Percentiles rank a stretch among this genome's conserved stretches.
phyloP scores from a whole-genome alignment of 768 basidiomycete genomes.

The Suillus paluster region DNA sequence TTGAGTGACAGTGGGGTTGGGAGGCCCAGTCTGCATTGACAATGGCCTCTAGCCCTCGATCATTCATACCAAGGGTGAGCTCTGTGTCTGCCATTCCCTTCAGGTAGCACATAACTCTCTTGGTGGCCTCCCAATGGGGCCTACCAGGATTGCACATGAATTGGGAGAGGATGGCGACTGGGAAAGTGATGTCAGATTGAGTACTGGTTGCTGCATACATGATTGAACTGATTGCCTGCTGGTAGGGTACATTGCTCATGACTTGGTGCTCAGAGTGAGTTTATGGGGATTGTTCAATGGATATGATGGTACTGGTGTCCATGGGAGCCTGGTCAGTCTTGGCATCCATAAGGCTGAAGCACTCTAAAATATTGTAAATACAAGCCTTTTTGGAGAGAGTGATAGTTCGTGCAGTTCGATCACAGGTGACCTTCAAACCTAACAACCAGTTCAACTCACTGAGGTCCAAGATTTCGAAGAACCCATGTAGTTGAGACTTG shows the following conservation, averaged over 20 bases:
- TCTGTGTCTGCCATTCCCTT: constrained; percentile 9
- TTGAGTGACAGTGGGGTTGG: constrained; percentile 25
- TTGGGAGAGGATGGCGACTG: constrained; percentile 17
- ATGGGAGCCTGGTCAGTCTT: background rate
- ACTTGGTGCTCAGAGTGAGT: background rate
- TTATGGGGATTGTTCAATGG: no score
- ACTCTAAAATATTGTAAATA: no score
- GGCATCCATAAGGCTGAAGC: no score
- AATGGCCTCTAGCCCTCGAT: constrained; percentile 9
- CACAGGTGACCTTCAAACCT: no score
- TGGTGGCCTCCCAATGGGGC: constrained; percentile 2
- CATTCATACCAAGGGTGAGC: background rate
- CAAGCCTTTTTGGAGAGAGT: no score
- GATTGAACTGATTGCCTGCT: constrained; percentile 36
- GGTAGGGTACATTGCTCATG: constrained; percentile 19
- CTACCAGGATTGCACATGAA: background rate
- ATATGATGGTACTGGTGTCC: background rate
- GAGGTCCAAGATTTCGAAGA: no score
- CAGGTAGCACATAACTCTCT: constrained; percentile 18
- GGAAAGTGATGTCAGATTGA: constrained; percentile 37
- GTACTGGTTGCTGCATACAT: constrained; percentile 39
- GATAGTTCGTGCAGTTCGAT: no score
- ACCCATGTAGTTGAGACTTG: no score
- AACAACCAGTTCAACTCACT: no score
- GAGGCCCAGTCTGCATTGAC: constrained; percentile 32